A percentile compares a stretch with the other conserved stretches of the same genome.
Conservation (phyloP, 2,329 filamentous ascomycete species). For the Talaromyces sp. region DNA sequence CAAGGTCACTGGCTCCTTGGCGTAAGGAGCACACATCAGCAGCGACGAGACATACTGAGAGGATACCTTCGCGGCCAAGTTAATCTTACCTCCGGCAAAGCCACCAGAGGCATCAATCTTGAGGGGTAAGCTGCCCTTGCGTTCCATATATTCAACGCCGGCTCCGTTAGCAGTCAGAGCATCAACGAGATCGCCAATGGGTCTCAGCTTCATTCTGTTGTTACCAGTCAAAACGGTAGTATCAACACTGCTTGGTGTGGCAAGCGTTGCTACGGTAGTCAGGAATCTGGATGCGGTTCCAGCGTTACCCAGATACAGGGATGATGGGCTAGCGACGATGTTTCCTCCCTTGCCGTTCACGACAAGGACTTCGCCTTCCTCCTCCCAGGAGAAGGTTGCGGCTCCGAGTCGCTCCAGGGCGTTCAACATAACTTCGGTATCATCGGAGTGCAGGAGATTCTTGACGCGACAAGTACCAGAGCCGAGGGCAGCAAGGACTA, state of each 20-base stretch:
- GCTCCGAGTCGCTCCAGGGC: conserved; percentile 84
- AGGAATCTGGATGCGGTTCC: conserved; percentile 95
- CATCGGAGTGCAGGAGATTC: conserved; percentile 93
- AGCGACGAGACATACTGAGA: conserved; percentile 99
- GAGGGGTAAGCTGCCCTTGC: conserved; percentile 79
- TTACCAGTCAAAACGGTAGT: conserved; percentile 89
- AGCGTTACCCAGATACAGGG: conserved; percentile 92
- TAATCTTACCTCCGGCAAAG: conserved; percentile 82
- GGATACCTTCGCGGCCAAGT: conserved; percentile 90
- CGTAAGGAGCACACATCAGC: conserved; percentile 95
- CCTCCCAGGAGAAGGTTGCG: conserved; percentile 89
- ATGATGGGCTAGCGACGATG: conserved; percentile 72
- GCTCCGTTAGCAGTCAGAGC: conserved; percentile 85
- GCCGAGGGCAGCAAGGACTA: conserved; percentile 90
- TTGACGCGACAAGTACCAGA: conserved; percentile 83
- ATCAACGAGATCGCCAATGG: conserved; percentile 90
- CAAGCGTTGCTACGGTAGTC: conserved; percentile 86
- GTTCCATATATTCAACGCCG: conserved; percentile 82
- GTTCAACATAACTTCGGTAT: conserved; percentile 95
- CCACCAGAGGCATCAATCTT: conserved; percentile 80
- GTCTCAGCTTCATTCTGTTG: conserved; percentile 91
- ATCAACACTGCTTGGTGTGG: conserved; percentile 63
- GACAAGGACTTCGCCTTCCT: conserved; percentile 86
- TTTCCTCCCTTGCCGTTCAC: conserved; percentile 89
- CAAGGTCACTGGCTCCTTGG: conserved; percentile 88